These are phyloP conservation scores for Eremothecium sinecaudum DNA, from an alignment of 1,139 yeast species.

Conservation along the genomic window DNA sequence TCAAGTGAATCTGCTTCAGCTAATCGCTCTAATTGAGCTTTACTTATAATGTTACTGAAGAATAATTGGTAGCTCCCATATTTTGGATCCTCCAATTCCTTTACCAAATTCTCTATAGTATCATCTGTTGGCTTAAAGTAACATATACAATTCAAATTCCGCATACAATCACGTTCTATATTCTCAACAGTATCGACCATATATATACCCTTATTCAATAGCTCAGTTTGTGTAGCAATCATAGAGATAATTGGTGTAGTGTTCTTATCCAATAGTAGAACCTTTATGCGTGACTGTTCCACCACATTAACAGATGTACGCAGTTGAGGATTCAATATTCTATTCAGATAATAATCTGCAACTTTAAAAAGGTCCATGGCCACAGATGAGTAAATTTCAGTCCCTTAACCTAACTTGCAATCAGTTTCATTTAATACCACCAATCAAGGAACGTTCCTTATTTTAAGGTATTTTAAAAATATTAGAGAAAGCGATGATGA, in stretches of 20 bases:
- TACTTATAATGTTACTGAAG: conserved; percentile 66
- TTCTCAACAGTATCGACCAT: conserved; percentile 67
- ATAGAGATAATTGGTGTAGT: conserved; percentile 81
- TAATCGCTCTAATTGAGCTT: conserved; percentile 67
- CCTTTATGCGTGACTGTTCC: conserved; percentile 48
- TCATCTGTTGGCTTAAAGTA: conserved; percentile 67
- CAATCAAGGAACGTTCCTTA: no score
- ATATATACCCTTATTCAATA: conserved; percentile 72
- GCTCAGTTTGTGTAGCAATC: conserved; percentile 77
- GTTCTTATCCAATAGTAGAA: conserved; percentile 63
- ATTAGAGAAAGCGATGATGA: no score
- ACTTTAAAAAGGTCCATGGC: conserved; percentile 46
- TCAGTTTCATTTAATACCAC: no score
- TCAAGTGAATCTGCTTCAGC: conserved; percentile 91
- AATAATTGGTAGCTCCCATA: conserved; percentile 67
- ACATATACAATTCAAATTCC: conserved; percentile 74
- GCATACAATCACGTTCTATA: conserved; percentile 58
- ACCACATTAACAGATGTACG: conserved; percentile 18
- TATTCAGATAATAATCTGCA: conserved; percentile 41
- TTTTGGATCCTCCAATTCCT: conserved; percentile 69
- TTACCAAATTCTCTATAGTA: conserved; percentile 48
- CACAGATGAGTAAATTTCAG: no score
- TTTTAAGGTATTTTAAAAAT: no score
- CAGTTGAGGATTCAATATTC: conserved; percentile 35
- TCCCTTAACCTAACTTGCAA: no score